A percentile compares a stretch with the other conserved stretches of the same genome.
Conservation (phyloP, 1,139 yeast species). For the Magnusiomyces ingens region DNA sequence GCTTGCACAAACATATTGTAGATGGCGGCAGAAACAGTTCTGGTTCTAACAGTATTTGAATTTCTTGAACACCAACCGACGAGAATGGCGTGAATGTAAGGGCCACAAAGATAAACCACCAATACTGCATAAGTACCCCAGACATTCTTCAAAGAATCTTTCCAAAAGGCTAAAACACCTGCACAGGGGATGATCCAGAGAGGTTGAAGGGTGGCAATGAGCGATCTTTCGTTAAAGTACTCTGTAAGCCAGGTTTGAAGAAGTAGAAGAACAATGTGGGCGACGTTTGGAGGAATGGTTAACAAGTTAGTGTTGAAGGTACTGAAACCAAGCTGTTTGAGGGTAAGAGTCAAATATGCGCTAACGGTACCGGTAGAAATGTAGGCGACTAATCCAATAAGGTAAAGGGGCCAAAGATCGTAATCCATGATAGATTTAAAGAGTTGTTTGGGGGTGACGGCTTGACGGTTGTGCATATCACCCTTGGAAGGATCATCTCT, state of each 20-base stretch:
- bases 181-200: conserved; percentile 40
- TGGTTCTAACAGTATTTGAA: conserved; percentile 50
- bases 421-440: conserved; percentile 42
- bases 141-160: conserved; percentile 38
- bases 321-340: conserved; percentile 48
- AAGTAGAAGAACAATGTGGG: conserved; percentile 38
- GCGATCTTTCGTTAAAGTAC: conserved; percentile 41
- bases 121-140: conserved; percentile 48
- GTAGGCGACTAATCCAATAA: conserved; percentile 42
- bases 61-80: conserved; percentile 58
- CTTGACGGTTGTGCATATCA: conserved; percentile 58
- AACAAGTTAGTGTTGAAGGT: conserved; percentile 50
- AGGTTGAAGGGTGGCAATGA: conserved; percentile 20
- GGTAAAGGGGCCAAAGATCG: conserved; percentile 53
- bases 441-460: conserved; percentile 39
- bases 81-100: conserved; percentile 46
- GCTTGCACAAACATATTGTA: conserved; percentile 58
- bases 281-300: conserved; percentile 44
- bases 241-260: conserved; percentile 34
- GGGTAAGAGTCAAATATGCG: conserved; percentile 45
- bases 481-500: conserved; percentile 64
- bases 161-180: conserved; percentile 45
- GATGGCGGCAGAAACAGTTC: conserved; percentile 56
- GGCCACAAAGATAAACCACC: conserved; percentile 41
- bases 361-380: conserved; percentile 38